phyloP scores from a whole-genome alignment of 2,329 filamentous ascomycete species.

The Diaporthe sp. region DNA sequence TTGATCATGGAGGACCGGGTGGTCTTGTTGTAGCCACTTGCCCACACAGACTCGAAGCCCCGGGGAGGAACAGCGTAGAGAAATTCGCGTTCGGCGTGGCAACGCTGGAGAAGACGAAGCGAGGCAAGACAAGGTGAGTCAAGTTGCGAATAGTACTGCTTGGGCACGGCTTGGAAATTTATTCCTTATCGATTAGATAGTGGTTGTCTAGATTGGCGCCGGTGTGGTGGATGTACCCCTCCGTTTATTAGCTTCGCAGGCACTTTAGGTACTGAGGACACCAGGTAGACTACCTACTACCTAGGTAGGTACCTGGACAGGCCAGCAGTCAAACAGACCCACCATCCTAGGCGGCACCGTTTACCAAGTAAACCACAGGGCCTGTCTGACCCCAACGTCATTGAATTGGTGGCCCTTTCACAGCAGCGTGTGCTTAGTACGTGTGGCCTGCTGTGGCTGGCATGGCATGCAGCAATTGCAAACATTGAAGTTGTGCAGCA shows the following conservation, averaged over 20 bases:
- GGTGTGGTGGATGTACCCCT: background rate
- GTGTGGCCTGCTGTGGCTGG: background rate
- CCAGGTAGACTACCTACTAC: too few species aligned
- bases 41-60: background rate
- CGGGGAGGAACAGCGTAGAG: background rate
- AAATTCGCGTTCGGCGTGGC: background rate
- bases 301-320: background rate
- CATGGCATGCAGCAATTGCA: background rate
- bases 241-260: background rate
- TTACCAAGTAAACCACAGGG: too few species aligned
- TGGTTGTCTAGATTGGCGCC: background rate
- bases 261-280: too few species aligned
- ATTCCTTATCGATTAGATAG: slow-evolving; percentile 23
- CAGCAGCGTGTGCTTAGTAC: background rate
- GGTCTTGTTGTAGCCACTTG: background rate
- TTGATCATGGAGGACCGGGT: background rate
- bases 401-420: background rate
- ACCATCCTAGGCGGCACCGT: too few species aligned
- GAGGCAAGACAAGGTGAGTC: background rate
- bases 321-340: background rate
- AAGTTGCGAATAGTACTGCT: background rate
- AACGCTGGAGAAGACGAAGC: background rate
- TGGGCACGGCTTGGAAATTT: background rate
- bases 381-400: background rate
- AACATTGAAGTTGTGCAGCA: background rate